A percentile compares a stretch with the other conserved stretches of the same genome.
phyloP scores from a whole-genome alignment of 2,329 filamentous ascomycete genomes.

The Beauveria varroae region DNA sequence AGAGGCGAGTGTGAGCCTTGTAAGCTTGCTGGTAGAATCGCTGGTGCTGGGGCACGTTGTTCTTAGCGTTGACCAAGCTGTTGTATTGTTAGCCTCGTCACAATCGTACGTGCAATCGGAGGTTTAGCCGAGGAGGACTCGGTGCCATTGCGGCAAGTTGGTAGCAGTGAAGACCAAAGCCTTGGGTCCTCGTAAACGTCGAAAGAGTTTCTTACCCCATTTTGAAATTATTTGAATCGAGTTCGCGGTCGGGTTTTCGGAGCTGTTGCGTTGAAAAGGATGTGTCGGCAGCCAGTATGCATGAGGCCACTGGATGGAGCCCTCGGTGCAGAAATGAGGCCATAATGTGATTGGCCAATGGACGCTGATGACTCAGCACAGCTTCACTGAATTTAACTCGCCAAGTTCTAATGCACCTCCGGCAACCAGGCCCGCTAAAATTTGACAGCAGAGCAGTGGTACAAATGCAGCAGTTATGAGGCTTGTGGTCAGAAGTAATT shows the following conservation, averaged over 20 bases:
- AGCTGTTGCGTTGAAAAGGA: constrained; percentile 14
- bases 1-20: constrained; percentile 60
- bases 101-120: constrained; percentile 15
- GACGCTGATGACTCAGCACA: constrained; percentile 30
- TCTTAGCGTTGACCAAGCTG: constrained; percentile 62
- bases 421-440: neutral
- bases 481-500: neutral
- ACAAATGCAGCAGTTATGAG: neutral
- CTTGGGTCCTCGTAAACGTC: neutral
- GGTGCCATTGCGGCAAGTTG: neutral
- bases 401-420: neutral
- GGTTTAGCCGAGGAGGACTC: neutral
- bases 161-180: neutral
- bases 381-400: constrained; percentile 14
- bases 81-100: constrained; percentile 20
- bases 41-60: constrained; percentile 71
- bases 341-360: constrained; percentile 28
- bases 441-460: neutral
- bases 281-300: constrained; percentile 13
- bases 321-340: constrained; percentile 30
- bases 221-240: constrained; percentile 21
- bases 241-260: constrained; percentile 12
- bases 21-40: constrained; percentile 67
- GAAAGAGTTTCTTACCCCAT: constrained; percentile 30
- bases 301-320: constrained; percentile 7